These are phyloP conservation scores for Heliamphora exappendiculata DNA, from an alignment of 148 eudicot species.

Conservation along the genomic window DNA sequence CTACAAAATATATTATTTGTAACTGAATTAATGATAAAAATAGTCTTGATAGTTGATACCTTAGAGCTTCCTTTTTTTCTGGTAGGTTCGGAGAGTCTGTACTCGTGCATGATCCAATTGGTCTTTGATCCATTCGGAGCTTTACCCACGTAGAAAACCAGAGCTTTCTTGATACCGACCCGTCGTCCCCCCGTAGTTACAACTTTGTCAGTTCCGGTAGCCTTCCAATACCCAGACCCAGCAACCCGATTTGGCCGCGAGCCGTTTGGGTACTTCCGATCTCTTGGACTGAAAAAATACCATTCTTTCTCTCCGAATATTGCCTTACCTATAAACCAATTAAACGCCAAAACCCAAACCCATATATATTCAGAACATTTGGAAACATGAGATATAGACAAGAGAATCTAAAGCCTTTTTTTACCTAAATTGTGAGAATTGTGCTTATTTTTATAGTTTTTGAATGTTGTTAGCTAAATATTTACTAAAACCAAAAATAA, in stretches of 20 bases:
- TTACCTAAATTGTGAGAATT: not conserved
- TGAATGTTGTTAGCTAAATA: too few relatives aligned
- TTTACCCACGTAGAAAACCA: constrained; percentile 70
- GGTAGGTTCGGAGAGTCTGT: constrained; percentile 49
- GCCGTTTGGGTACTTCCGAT: constrained; percentile 78
- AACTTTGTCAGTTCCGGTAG: constrained; percentile 73
- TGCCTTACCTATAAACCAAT: constrained; percentile 53
- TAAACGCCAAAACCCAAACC: not conserved
- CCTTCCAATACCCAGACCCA: constrained; percentile 83
- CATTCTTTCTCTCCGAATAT: constrained; percentile 76
- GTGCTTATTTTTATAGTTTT: too few relatives aligned
- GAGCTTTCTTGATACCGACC: constrained; percentile 76
- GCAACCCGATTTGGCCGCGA: constrained; percentile 74
- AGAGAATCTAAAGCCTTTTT: too few relatives aligned
- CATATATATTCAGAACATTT: not conserved
- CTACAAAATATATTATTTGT: too few relatives aligned
- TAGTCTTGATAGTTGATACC: constrained; percentile 24
- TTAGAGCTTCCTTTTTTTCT: constrained; percentile 40
- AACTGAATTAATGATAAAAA: not conserved
- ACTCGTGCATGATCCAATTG: constrained; percentile 96
- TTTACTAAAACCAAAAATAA: too few relatives aligned
- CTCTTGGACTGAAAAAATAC: constrained; percentile 81
- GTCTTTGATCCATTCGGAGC: constrained; percentile 82
- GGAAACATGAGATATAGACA: not conserved
- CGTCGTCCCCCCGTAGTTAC: constrained; percentile 44